These are phyloP conservation scores for Candida gigantensis DNA, from an alignment of 1,139 yeast species.

Conservation along the genomic window DNA sequence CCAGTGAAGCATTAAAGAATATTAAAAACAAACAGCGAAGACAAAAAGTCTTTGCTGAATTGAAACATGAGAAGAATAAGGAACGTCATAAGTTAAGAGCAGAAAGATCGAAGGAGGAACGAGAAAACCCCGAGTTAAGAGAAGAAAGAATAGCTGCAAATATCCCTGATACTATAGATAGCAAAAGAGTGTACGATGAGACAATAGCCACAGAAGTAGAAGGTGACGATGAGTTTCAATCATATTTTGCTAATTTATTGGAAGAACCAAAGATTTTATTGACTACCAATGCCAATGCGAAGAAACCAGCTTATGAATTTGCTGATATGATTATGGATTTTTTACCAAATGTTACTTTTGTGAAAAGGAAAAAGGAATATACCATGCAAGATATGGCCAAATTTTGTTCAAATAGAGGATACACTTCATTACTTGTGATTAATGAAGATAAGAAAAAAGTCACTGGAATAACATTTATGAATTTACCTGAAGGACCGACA, in stretches of 20 bases:
- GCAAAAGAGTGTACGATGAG: slow-evolving; percentile 87
- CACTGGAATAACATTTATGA: slow-evolving; percentile 89
- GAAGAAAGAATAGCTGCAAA: slow-evolving; percentile 78
- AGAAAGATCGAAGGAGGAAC: slow-evolving; percentile 80
- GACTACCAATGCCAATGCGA: slow-evolving; percentile 87
- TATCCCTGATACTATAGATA: slow-evolving; percentile 85
- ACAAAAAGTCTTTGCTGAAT: slow-evolving; percentile 72
- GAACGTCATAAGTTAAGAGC: slow-evolving; percentile 74
- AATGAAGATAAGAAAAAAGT: slow-evolving; percentile 93
- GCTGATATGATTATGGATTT: slow-evolving; percentile 84
- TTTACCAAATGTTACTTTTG: slow-evolving; percentile 81
- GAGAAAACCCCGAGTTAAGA: slow-evolving; percentile 75
- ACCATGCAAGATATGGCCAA: slow-evolving; percentile 83
- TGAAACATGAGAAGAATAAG: slow-evolving; percentile 75
- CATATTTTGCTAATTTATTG: slow-evolving; percentile 58
- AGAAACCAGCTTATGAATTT: slow-evolving; percentile 84
- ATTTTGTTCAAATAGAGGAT: slow-evolving; percentile 77
- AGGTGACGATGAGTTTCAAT: slow-evolving; percentile 79
- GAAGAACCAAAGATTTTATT: slow-evolving; percentile 78
- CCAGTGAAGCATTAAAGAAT: slow-evolving; percentile 40
- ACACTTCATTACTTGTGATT: slow-evolving; percentile 81
- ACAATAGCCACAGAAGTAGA: slow-evolving; percentile 74
- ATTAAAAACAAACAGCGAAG: slow-evolving; percentile 78
- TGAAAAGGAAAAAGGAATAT: slow-evolving; percentile 83
- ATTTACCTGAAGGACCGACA: slow-evolving; percentile 93